Conservation (phyloP, 164 flowering plant species). For the Dillenia suffruticosa region DNA sequence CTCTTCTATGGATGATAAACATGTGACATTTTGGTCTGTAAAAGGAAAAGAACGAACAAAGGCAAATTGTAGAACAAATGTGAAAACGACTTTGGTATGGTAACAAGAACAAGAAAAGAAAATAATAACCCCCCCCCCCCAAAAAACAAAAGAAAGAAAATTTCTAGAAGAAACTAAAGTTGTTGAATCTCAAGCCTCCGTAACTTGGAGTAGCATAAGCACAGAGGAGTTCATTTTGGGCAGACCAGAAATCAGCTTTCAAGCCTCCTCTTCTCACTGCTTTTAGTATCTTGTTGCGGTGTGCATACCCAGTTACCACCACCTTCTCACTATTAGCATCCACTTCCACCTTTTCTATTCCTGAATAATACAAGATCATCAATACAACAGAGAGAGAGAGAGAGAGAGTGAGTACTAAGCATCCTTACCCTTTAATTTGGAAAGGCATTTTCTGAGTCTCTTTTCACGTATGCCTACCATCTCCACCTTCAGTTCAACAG, state of each 20-base stretch:
- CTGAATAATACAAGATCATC: constrained; percentile 18
- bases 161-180: constrained; percentile 40
- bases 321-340: constrained; percentile 56
- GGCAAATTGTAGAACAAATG: too few relatives aligned
- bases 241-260: constrained; percentile 67
- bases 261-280: constrained; percentile 55
- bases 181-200: constrained; percentile 37
- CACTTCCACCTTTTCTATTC: constrained; percentile 68
- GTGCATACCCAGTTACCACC: constrained; percentile 48
- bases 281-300: constrained; percentile 54
- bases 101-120: too few relatives aligned
- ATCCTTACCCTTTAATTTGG: constrained; percentile 46
- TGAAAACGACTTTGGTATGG: too few relatives aligned
- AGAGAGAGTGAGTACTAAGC: background rate
- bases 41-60: too few relatives aligned
- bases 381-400: background rate
- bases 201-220: constrained; percentile 41
- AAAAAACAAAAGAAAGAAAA: background rate
- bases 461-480: constrained; percentile 65
- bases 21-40: too few relatives aligned
- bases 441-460: constrained; percentile 53
- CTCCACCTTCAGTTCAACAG: constrained; percentile 63
- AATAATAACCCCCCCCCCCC: too few relatives aligned
- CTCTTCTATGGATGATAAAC: too few relatives aligned
- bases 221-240: constrained; percentile 55